Conservation (phyloP, 345 rosid genomes). For the Mercurialis annua region DNA sequence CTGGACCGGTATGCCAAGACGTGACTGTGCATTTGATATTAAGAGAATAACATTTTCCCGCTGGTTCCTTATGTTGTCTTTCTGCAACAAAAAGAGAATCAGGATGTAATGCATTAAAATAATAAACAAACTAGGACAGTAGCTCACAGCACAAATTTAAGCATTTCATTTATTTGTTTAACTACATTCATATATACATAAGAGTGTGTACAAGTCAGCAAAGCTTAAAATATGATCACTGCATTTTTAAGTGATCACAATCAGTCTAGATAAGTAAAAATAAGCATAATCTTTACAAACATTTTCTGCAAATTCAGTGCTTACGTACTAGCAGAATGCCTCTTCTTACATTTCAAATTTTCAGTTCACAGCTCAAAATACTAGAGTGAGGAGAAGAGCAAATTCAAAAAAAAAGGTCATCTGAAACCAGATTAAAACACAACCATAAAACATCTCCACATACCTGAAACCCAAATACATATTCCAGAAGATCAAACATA, state of each 20-base stretch:
- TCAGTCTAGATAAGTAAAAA: neutral
- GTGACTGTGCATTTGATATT: constrained; percentile 86
- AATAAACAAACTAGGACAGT: neutral
- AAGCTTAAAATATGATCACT: neutral
- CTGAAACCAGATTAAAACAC: neutral
- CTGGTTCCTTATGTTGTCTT: constrained; percentile 85
- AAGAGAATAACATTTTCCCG: constrained; percentile 87
- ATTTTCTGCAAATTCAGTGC: neutral
- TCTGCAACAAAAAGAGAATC: constrained; percentile 42
- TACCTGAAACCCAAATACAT: constrained; percentile 97
- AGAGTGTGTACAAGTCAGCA: neutral
- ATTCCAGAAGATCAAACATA: constrained; percentile 88
- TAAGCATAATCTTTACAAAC: neutral
- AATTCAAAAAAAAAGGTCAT: neutral
- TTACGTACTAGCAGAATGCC: neutral
- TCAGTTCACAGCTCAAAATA: neutral
- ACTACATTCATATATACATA: no score
- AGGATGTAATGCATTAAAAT: constrained; percentile 1
- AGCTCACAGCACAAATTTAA: neutral
- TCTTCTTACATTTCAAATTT: neutral
- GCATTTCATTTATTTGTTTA: neutral
- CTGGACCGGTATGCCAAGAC: constrained; percentile 51
- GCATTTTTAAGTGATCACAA: neutral
- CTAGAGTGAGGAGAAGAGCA: neutral
- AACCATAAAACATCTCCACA: constrained; percentile 11